These are phyloP conservation scores for Kodamaea kakaduensis DNA, from an alignment of 805 yeast species.

Conservation along the genomic window DNA sequence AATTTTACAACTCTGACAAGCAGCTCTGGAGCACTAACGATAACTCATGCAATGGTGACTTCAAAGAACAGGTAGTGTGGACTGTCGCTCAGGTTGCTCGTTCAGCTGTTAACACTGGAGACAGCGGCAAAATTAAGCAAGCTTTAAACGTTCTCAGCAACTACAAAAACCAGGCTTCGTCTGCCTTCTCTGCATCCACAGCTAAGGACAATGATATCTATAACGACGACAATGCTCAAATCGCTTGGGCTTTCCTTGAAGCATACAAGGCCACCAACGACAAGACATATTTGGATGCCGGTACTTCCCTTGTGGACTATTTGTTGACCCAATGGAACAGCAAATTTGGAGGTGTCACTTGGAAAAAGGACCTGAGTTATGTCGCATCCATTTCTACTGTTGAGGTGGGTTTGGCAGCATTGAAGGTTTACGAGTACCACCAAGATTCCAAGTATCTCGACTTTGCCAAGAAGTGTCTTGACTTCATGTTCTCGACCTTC, in stretches of 20 bases:
- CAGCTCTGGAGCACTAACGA: slow-evolving; percentile 18
- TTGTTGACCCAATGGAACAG: slow-evolving; percentile 19
- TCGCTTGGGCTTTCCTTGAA: slow-evolving; percentile 25
- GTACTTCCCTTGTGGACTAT: slow-evolving; percentile 16
- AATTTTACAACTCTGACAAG: slow-evolving; percentile 18
- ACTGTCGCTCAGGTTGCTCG: slow-evolving; percentile 25
- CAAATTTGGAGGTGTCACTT: slow-evolving; percentile 23
- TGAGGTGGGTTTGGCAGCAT: slow-evolving; percentile 28
- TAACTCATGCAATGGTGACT: slow-evolving; percentile 15
- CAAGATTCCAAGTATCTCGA: slow-evolving; percentile 12
- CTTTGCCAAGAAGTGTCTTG: slow-evolving; percentile 18
- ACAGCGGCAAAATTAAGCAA: slow-evolving; percentile 11
- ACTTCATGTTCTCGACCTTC: slow-evolving; percentile 15
- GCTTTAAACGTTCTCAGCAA: slow-evolving; percentile 14
- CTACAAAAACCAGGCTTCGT: slow-evolving; percentile 17
- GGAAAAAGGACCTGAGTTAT: slow-evolving; percentile 20
- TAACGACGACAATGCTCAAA: slow-evolving; percentile 28
- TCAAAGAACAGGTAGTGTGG: slow-evolving; percentile 22
- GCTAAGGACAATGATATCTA: slow-evolving; percentile 23
- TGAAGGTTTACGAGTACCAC: slow-evolving; percentile 17
- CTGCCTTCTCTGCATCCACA: slow-evolving; percentile 23
- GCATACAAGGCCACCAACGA: slow-evolving; percentile 17
- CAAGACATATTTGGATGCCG: slow-evolving; percentile 17
- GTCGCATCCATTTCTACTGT: slow-evolving; percentile 28
- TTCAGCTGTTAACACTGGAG: slow-evolving; percentile 15